Conservation (phyloP, 176 grass and related monocot species). For the Saccharum spontaneum region DNA sequence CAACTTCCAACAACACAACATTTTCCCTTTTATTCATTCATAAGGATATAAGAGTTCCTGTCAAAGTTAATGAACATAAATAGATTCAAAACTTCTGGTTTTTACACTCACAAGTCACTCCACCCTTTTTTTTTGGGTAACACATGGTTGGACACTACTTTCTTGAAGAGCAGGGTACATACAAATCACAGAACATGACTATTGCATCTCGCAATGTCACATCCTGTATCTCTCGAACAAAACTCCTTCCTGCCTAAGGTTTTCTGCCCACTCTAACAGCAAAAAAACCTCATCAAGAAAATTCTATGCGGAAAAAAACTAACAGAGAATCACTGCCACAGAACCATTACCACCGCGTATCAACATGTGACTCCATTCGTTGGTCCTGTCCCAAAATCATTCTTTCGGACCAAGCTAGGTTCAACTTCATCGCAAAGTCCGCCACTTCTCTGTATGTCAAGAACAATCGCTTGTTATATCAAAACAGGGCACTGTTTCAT, state of each 20-base stretch:
- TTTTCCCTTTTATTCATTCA: slow-evolving; percentile 21
- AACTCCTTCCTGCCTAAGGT: slow-evolving; percentile 20
- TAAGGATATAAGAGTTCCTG: background rate
- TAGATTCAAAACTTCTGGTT: slow-evolving; percentile 12
- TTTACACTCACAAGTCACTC: slow-evolving; percentile 23
- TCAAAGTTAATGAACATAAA: slow-evolving; percentile 24
- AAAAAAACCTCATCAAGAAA: slow-evolving; percentile 27
- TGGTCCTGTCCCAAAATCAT: slow-evolving; percentile 80
- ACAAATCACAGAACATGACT: slow-evolving; percentile 15
- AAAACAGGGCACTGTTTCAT: slow-evolving; percentile 14
- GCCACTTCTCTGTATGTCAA: slow-evolving; percentile 86
- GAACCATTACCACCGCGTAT: slow-evolving; percentile 48
- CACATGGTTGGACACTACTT: background rate
- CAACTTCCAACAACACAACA: background rate
- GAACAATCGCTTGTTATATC: slow-evolving; percentile 27
- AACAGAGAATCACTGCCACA: slow-evolving; percentile 41
- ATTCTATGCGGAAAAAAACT: slow-evolving; percentile 26
- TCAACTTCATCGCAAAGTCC: slow-evolving; percentile 92
- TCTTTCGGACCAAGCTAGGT: slow-evolving; percentile 93
- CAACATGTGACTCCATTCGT: slow-evolving; percentile 58
- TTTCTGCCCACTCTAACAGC: slow-evolving; percentile 27
- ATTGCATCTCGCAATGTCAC: background rate
- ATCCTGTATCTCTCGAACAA: background rate
- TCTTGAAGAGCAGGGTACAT: slow-evolving; percentile 21
- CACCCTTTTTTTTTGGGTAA: background rate